Conservation (phyloP, 1,139 yeast species). For the Pichia sp. region DNA sequence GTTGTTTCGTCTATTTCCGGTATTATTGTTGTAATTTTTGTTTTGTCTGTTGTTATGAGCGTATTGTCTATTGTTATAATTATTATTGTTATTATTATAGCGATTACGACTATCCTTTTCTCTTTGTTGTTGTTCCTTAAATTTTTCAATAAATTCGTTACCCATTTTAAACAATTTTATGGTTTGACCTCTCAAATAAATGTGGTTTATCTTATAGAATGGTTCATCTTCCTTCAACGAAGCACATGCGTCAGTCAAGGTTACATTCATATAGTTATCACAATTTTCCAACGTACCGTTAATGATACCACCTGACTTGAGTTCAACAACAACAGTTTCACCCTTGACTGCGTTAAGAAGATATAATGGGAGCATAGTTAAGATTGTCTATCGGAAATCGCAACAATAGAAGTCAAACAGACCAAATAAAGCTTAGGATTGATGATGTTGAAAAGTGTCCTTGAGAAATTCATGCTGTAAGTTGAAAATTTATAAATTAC, state of each 20-base stretch:
- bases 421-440: too few relatives aligned
- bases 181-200: conserved; percentile 81
- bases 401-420: too few relatives aligned
- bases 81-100: conserved; percentile 19
- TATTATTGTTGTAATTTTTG: conserved; percentile 7
- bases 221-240: conserved; percentile 59
- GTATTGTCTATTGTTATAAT: conserved; percentile 8
- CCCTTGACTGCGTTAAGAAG: conserved; percentile 87
- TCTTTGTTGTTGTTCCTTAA: conserved; percentile 46
- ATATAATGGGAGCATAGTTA: conserved; percentile 70
- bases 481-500: too few relatives aligned
- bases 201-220: conserved; percentile 64
- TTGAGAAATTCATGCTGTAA: too few relatives aligned
- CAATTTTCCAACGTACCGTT: conserved; percentile 82
- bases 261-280: conserved; percentile 94
- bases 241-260: conserved; percentile 72
- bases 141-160: conserved; percentile 68
- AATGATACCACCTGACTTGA: conserved; percentile 86
- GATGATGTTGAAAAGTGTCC: too few relatives aligned
- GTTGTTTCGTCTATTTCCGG: conserved; percentile 2
- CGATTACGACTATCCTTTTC: conserved; percentile 26
- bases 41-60: conserved; percentile 7
- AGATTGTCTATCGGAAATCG: not conserved
- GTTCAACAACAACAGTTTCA: conserved; percentile 80
- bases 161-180: conserved; percentile 63